phyloP scores from a whole-genome alignment of 805 yeast species.

The Maudiozyma turicensis region DNA sequence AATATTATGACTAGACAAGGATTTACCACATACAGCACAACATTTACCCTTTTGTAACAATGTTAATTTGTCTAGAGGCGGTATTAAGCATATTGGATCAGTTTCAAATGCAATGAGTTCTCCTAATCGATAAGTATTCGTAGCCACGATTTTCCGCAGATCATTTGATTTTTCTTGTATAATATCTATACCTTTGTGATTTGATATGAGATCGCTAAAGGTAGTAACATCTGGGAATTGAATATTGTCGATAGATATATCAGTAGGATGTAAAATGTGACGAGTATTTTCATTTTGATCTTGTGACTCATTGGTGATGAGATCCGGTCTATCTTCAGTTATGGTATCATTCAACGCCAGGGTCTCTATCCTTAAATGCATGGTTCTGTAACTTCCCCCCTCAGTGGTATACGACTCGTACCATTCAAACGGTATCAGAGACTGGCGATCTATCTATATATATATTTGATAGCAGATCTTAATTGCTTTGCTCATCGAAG shows the following conservation, averaged over 20 bases:
- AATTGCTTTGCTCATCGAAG: too few relatives aligned
- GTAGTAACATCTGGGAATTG: conserved; percentile 37
- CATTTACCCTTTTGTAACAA: conserved; percentile 54
- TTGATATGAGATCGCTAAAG: too few relatives aligned
- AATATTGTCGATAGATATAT: neutral
- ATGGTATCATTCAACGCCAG: conserved; percentile 19
- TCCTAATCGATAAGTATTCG: conserved; percentile 30
- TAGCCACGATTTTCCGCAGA: neutral
- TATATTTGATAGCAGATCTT: too few relatives aligned
- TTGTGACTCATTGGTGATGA: neutral
- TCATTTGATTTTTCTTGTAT: neutral
- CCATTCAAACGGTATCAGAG: too few relatives aligned
- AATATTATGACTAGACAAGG: conserved; percentile 27
- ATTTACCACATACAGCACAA: conserved; percentile 63
- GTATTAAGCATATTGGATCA: conserved; percentile 48
- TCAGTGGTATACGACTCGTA: too few relatives aligned
- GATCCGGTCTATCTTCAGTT: conserved; percentile 39
- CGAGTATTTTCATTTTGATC: neutral
- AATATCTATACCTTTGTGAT: neutral
- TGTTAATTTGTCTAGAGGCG: conserved; percentile 57
- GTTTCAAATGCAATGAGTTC: conserved; percentile 52
- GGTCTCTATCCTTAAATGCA: conserved; percentile 21
- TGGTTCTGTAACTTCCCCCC: neutral
- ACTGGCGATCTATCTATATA: too few relatives aligned
- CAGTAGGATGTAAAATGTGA: neutral